Base-by-base conservation (phyloP, 768 basidiomycete species). In the Kwoniella pini region DNA sequence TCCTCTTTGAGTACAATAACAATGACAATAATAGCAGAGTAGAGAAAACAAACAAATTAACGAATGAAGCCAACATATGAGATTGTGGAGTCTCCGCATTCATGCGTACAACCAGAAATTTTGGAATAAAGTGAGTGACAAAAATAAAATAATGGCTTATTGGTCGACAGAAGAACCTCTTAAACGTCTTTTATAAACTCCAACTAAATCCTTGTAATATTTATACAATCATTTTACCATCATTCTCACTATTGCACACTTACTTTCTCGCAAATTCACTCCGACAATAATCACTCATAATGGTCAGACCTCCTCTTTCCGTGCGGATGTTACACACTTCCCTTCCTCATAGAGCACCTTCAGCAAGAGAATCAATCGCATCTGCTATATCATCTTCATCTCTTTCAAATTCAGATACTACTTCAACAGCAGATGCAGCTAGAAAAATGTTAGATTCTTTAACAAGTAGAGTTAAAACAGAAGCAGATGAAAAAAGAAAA, bases 241-340 rank as follows among this genome's bases (percentile, higher is more conserved):
- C n/a, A n/a, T n/a, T n/a, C n/a, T n/a, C n/a, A n/a, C n/a, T n/a
- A n/a, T n/a, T n/a, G n/a, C n/a, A n/a, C n/a, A n/a, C n/a, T n/a
- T n/a, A n/a, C n/a, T n/a, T n/a, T n/a, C n/a, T n/a, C n/a, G n/a
- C n/a, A n/a, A n/a, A n/a, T n/a, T n/a, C n/a, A n/a, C n/a, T n/a
- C n/a, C n/a, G 33, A 36, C 33, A 36, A 30, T 3, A 45, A 15
- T 7, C 45, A 15, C 12, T 28, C 30, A 36, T 5, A 19, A 61
- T 61, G 59, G 40, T 45, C 9, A 42, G 52, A 45, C 53, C 51
- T 6, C 44, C 59, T 19, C 21, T 54, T n/a, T 54, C 59, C 19
- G 44, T 51, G 19, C 24, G 59, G 26, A n/a, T 61, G 26, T 45
- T 61, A 0, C 59, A 61, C 44, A 61, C 59, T 24, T 61, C 59